Evolutionary conservation across 805 yeast species (phyloP), one percentile per base, ranked within the genome.

Genomic region (Candida silvatica): DNA sequence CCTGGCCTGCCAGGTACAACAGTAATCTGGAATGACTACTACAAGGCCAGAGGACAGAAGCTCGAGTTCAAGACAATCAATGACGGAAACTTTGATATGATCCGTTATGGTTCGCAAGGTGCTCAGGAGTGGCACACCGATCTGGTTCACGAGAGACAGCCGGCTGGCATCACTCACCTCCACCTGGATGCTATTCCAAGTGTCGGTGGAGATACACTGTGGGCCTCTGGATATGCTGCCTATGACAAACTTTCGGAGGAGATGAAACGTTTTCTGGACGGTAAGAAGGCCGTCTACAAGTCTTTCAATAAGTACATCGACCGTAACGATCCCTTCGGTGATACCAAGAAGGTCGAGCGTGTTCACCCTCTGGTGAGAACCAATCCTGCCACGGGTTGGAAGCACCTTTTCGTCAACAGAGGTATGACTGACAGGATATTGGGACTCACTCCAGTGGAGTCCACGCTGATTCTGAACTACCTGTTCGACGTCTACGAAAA

Each of bases 351-450:
- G 36, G 59, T 74, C 36, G 75, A 66, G 43, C 65, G 77, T 52
- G 70, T 65, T 39, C 83, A 77, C 53, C 81, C 80, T 3, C 43
- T 77, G 18, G 67, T 77, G 24, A 67, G 81, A 57, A 72, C 80
- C 27, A 77, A 77, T 45, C 82, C 83, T 7, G 77, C 68, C 11
- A 75, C 81, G 20, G 80, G 80, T 29, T 65, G 74, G 71, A 77
- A 76, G 53, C 58, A 76, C 1, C 55, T 76, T 42, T 75, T 59
- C 40, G 71, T 74, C 29, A 73, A 74, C 54, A 62, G 74, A n/a
- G n/a, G n/a, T n/a, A 62, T 65, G 64, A 73, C 78, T 5, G 59
- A 47, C 27, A 60, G 72, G 41, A 74, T 74, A 36, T 64, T 65
- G 11, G 80, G 77, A 0, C 59, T 74, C 36, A 66, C 68, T 37